These are phyloP conservation scores for Truncatella angustata DNA, from an alignment of 2,329 filamentous ascomycete species.

Conservation along the genomic window DNA sequence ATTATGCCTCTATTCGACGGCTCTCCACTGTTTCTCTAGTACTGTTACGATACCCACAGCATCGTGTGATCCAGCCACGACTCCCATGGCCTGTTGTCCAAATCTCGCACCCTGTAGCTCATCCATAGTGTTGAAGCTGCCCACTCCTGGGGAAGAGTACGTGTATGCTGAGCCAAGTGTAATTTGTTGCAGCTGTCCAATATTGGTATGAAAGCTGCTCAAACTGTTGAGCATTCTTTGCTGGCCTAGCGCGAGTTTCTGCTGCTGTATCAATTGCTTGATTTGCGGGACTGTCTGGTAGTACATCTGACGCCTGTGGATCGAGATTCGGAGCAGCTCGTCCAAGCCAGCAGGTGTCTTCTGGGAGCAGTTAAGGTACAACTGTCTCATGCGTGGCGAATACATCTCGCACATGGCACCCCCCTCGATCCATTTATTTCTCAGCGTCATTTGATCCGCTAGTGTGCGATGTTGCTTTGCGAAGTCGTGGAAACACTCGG, in stretches of 20 bases:
- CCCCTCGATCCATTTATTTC: conserved; percentile 16
- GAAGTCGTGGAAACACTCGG: conserved; percentile 34
- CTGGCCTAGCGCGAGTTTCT: conserved; percentile 21
- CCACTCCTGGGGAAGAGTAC: conserved; percentile 29
- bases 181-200: conserved; percentile 20
- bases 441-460: conserved; percentile 27
- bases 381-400: conserved; percentile 33
- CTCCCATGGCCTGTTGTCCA: conserved; percentile 25
- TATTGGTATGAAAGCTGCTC: conserved; percentile 23
- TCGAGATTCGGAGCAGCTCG: conserved; percentile 24
- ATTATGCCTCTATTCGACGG: conserved; percentile 27
- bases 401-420: conserved; percentile 35
- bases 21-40: conserved; percentile 33
- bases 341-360: conserved; percentile 14
- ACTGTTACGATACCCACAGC: conserved; percentile 19
- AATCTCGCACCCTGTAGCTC: conserved; percentile 25
- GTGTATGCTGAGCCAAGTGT: conserved; percentile 11
- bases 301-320: conserved; percentile 29
- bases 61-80: conserved; percentile 13
- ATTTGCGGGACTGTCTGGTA: conserved; percentile 28
- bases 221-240: conserved; percentile 23
- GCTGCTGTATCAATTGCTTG: conserved; percentile 24
- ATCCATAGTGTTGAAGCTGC: conserved; percentile 6
- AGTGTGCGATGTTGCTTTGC: conserved; percentile 25
- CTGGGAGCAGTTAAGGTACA: conserved; percentile 30